These are phyloP conservation scores for Exophiala sideris DNA, from an alignment of 2,329 filamentous ascomycete species.

Conservation along the genomic window DNA sequence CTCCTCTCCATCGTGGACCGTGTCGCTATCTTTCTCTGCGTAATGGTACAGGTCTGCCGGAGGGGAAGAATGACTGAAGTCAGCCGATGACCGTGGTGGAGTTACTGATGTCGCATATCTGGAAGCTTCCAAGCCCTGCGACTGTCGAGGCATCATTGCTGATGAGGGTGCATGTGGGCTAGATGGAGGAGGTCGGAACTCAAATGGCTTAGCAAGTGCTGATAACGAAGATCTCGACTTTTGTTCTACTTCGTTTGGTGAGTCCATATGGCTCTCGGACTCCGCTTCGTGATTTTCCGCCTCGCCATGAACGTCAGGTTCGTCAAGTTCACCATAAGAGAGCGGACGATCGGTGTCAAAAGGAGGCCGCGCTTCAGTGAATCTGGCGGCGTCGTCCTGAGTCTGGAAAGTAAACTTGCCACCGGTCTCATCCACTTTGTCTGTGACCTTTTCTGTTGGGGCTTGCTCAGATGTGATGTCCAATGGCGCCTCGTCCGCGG, in stretches of 20 bases:
- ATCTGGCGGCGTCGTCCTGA: slow-evolving; percentile 42
- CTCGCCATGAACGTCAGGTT: slow-evolving; percentile 2
- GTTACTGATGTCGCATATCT: slow-evolving; percentile 15
- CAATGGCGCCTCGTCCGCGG: slow-evolving; percentile 32
- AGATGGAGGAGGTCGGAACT: slow-evolving; percentile 40
- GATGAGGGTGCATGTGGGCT: slow-evolving; percentile 30
- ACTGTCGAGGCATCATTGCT: slow-evolving; percentile 5
- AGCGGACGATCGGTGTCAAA: slow-evolving; percentile 6
- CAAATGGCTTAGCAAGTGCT: slow-evolving; percentile 68
- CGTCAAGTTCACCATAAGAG: background rate
- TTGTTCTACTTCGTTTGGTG: slow-evolving; percentile 21
- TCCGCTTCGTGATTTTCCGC: background rate
- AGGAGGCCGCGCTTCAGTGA: slow-evolving; percentile 53
- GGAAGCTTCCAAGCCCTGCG: slow-evolving; percentile 20
- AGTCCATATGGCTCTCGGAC: background rate
- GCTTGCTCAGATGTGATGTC: slow-evolving; percentile 36
- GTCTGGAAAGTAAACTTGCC: slow-evolving; percentile 58
- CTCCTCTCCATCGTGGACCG: slow-evolving; percentile 13
- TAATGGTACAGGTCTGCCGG: slow-evolving; percentile 15
- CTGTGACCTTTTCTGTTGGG: slow-evolving; percentile 39
- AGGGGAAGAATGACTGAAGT: slow-evolving; percentile 24
- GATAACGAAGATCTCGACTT: slow-evolving; percentile 62
- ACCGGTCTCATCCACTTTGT: slow-evolving; percentile 42
- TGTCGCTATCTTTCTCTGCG: slow-evolving; percentile 4
- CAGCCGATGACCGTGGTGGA: slow-evolving; percentile 3